phyloP scores from a whole-genome alignment of 352 stramenopile genomes.

The Hyaloperonospora brassicae region DNA sequence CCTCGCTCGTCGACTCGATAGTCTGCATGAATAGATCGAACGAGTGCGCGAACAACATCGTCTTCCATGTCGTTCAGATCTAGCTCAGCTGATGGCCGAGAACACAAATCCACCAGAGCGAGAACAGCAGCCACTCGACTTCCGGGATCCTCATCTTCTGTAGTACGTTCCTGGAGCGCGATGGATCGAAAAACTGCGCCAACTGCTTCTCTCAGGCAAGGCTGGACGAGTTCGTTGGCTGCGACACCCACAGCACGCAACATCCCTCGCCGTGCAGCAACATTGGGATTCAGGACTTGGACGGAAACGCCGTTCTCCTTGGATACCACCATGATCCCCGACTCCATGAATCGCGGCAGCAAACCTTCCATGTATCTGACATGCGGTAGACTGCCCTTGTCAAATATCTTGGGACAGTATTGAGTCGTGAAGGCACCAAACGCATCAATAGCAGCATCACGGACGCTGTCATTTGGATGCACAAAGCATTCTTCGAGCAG shows the following conservation, averaged over 20 bases:
- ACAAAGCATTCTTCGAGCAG: constrained; percentile 89
- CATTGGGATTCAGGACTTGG: constrained; percentile 44
- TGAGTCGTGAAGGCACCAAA: constrained; percentile 76
- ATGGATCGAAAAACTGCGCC: constrained; percentile 37
- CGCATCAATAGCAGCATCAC: constrained; percentile 79
- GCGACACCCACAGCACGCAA: constrained; percentile 47
- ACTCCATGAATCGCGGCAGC: constrained; percentile 50
- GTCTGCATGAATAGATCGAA: constrained; percentile 86
- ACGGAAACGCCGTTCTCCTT: constrained; percentile 22
- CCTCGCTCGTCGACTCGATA: constrained; percentile 96
- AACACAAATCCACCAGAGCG: constrained; percentile 84
- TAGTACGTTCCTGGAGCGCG: constrained; percentile 34
- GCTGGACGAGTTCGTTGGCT: constrained; percentile 41
- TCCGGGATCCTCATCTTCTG: constrained; percentile 88
- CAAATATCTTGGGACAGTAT: constrained; percentile 81
- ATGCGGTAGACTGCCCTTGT: constrained; percentile 35
- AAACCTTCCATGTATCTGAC: constrained; percentile 43
- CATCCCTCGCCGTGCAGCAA: constrained; percentile 50
- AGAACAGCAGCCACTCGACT: constrained; percentile 91
- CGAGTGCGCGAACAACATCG: constrained; percentile 73
- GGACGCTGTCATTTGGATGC: constrained; percentile 91
- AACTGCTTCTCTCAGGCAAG: constrained; percentile 44
- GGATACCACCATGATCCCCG: constrained; percentile 32
- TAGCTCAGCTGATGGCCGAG: constrained; percentile 40
- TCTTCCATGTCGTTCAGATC: constrained; percentile 38